A percentile compares a stretch with the other conserved stretches of the same genome.
These are phyloP conservation scores for Wickerhamomyces silvicola DNA, from an alignment of 805 yeast species.

Conservation along the genomic window DNA sequence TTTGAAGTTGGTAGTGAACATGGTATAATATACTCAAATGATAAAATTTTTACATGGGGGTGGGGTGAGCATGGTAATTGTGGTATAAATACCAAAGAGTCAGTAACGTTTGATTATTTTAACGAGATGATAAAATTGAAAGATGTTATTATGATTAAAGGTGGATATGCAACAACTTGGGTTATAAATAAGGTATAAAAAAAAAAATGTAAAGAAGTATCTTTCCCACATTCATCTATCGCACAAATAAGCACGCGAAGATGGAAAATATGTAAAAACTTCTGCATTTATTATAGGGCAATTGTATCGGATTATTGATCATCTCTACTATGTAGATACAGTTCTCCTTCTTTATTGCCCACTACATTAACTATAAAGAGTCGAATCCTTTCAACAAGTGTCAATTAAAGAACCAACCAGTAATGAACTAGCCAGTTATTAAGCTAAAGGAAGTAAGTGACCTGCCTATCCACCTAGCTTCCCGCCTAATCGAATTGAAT, in stretches of 20 bases:
- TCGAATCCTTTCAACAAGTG: slow-evolving; percentile 2
- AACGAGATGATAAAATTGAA: slow-evolving; percentile 29
- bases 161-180: slow-evolving; percentile 73
- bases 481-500: no score
- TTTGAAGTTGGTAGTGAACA: slow-evolving; percentile 81
- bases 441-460: no score
- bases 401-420: no score
- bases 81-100: slow-evolving; percentile 33
- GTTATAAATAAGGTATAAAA: slow-evolving; percentile 25
- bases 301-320: slow-evolving; percentile 43
- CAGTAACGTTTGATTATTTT: slow-evolving; percentile 28
- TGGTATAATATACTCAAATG: slow-evolving; percentile 39
- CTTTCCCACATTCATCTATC: slow-evolving; percentile 78
- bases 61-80: slow-evolving; percentile 99
- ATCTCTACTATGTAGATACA: slow-evolving; percentile 6
- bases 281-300: slow-evolving; percentile 56
- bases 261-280: slow-evolving; percentile 77
- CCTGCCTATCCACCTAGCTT: no score
- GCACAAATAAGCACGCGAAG: slow-evolving; percentile 33
- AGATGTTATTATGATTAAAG: slow-evolving; percentile 31
- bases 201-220: slow-evolving; percentile 56
- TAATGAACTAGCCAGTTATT: no score
- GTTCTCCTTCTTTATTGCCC: slow-evolving; percentile 5
- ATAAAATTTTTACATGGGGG: slow-evolving; percentile 73
- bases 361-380: no score